Conservation (phyloP, 2,329 filamentous ascomycete genomes). For the Metarhizium rileyi region DNA sequence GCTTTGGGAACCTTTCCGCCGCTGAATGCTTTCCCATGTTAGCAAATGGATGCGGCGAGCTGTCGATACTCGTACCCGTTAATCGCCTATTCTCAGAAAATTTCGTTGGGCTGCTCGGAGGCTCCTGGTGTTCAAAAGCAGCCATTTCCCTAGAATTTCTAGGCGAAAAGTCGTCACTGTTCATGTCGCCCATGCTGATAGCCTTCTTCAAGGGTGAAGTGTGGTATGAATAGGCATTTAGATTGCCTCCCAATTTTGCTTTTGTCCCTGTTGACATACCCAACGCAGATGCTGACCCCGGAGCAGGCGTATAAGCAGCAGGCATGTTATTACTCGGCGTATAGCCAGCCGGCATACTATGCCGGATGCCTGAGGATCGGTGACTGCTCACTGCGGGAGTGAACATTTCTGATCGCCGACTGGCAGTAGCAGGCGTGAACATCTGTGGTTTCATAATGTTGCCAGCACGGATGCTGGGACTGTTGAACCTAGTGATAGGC, state of each 20-base stretch:
- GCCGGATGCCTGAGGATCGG: conserved; percentile 18
- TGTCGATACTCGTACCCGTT: conserved; percentile 13
- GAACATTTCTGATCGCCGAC: conserved; percentile 22
- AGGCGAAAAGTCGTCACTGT: conserved; percentile 35
- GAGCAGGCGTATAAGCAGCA: conserved; percentile 11
- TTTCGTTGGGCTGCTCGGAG: conserved; percentile 33
- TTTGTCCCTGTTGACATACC: conserved; percentile 15
- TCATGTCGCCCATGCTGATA: conserved; percentile 50
- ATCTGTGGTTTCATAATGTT: conserved; percentile 30
- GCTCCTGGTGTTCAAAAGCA: conserved; percentile 38
- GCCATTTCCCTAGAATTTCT: conserved; percentile 55
- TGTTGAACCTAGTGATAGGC: conserved; percentile 15
- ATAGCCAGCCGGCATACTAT: conserved; percentile 26
- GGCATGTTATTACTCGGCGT: conserved; percentile 4
- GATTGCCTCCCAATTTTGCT: conserved; percentile 53
- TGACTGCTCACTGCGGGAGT: conserved; percentile 19
- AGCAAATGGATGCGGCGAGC: conserved; percentile 28
- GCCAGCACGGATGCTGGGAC: conserved; percentile 5
- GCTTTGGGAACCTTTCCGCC: conserved; percentile 31
- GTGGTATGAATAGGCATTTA: conserved; percentile 71
- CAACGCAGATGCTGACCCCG: conserved; percentile 12
- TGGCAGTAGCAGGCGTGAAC: conserved; percentile 6
- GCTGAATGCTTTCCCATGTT: conserved; percentile 25
- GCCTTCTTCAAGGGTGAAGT: conserved; percentile 79
- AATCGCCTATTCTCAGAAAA: conserved; percentile 20